Base-by-base conservation (phyloP, 139 green algal species). In the Gonium pectorale region DNA sequence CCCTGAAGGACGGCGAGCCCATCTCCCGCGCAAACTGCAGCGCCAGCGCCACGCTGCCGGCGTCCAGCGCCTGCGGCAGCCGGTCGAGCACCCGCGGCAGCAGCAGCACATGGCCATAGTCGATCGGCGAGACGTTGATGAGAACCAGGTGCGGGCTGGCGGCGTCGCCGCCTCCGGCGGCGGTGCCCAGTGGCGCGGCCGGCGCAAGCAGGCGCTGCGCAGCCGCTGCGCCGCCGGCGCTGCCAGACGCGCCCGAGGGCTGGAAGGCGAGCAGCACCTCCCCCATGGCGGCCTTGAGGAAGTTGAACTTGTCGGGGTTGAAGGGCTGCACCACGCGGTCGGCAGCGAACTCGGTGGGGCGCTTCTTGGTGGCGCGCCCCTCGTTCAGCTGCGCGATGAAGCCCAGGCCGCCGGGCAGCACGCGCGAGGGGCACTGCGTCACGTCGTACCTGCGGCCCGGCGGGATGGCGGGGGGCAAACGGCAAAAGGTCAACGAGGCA, bases 31-130 rank as follows among this genome's bases (percentile, higher is more conserved):
- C 93, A 84, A 99, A 98, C 64, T 96, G 91, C 41, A 99, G 94
- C 33, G 97, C 97, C 40, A 97, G 86, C 37, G 95, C 89, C 59
- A 98, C 73, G 0, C 90, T 93, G 15, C 84, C 64, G 0, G 85
- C 66, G n/a, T 87, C 80, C 29, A 98, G 86, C 15, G 95, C 80
- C 91, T 98, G 96, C 19, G 87, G 86, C 59, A 82, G 78, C 64
- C 79, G 74, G 80, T 97, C 90, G 52, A 97, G 79, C 24, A 97
- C 95, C 19, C 94, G 85, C 0, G 98, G 98, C 52, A 99, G 95
- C 35, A 99, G 94, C 86, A 99, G 94, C 64, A 99, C 94, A 87
- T 99, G 98, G 21, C 96, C 97, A 83, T 99, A 99, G 91, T 99
- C 98, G 67, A 99, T 99, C 56, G 98, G 98, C 29, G 90, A 87